Evolutionary conservation across 306 rosid species (phyloP).

Genomic region (Cicer yamashitae): DNA sequence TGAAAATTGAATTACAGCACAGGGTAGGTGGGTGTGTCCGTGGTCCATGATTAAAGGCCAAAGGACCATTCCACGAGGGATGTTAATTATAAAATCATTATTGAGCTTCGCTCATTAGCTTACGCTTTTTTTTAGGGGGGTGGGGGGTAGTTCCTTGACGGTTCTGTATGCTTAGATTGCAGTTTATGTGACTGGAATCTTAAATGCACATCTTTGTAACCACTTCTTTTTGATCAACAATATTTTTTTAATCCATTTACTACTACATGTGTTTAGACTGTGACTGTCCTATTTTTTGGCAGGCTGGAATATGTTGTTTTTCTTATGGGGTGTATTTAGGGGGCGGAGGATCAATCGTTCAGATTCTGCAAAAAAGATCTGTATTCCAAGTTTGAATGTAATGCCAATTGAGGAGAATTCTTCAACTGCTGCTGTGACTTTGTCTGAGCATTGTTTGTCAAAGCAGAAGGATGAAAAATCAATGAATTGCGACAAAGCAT

Average conservation of each 20-base stretch:
- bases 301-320: constrained; percentile 97
- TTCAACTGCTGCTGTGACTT: constrained; percentile 55
- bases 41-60: neutral
- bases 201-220: constrained; percentile 15
- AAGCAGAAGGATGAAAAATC: constrained; percentile 51
- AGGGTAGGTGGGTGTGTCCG: neutral
- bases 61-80: neutral
- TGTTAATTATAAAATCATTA: neutral
- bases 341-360: constrained; percentile 60
- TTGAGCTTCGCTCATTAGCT: neutral
- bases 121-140: neutral
- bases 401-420: constrained; percentile 55
- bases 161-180: constrained; percentile 26
- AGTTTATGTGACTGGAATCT: neutral
- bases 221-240: neutral
- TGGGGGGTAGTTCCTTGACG: constrained; percentile 5
- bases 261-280: neutral
- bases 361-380: constrained; percentile 60
- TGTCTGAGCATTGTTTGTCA: constrained; percentile 55
- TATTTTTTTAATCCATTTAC: constrained; percentile 26
- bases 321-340: constrained; percentile 94
- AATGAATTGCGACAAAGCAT: constrained; percentile 50
- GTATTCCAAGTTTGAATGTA: constrained; percentile 54
- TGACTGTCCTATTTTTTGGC: constrained; percentile 45
- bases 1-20: neutral